Percentiles rank a stretch among this genome's conserved stretches.
phyloP scores from a whole-genome alignment of 768 basidiomycete genomes.

The Lentinula guzmanii region DNA sequence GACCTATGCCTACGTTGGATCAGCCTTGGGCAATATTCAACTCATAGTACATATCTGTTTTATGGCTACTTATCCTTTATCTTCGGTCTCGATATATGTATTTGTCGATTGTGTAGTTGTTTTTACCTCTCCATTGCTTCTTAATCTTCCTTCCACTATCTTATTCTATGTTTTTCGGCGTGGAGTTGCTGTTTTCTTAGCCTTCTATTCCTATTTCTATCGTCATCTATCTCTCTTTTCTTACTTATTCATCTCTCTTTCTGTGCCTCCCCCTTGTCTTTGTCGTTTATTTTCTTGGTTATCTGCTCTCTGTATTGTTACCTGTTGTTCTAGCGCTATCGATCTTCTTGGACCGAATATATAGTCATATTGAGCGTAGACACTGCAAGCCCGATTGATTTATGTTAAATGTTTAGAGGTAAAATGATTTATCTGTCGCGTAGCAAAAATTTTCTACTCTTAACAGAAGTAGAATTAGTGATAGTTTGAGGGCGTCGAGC shows the following conservation, averaged over 20 bases:
- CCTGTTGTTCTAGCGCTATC: constrained; percentile 61
- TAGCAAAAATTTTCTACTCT: background rate
- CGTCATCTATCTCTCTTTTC: constrained; percentile 11
- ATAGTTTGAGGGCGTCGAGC: constrained; percentile 27
- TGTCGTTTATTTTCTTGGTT: constrained; percentile 27
- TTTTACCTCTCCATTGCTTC: constrained; percentile 15
- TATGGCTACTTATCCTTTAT: constrained; percentile 16
- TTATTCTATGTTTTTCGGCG: constrained; percentile 28
- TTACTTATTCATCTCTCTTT: constrained; percentile 7
- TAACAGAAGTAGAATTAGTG: background rate
- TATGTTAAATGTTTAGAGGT: too few relatives aligned
- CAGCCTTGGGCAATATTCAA: constrained; percentile 71
- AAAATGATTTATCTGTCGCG: background rate
- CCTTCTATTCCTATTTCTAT: constrained; percentile 24
- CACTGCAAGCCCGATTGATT: background rate
- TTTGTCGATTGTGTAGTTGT: constrained; percentile 7
- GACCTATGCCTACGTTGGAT: constrained; percentile 56
- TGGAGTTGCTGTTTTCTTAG: constrained; percentile 32
- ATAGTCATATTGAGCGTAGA: background rate
- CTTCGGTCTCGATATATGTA: constrained; percentile 4
- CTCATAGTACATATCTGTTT: constrained; percentile 38
- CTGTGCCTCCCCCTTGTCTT: constrained; percentile 30
- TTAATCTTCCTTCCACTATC: constrained; percentile 17
- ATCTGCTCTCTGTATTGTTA: constrained; percentile 47
- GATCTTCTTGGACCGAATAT: constrained; percentile 27